Conservation (phyloP, 2,329 filamentous ascomycete species). For the Cryphonectria parasitica region DNA sequence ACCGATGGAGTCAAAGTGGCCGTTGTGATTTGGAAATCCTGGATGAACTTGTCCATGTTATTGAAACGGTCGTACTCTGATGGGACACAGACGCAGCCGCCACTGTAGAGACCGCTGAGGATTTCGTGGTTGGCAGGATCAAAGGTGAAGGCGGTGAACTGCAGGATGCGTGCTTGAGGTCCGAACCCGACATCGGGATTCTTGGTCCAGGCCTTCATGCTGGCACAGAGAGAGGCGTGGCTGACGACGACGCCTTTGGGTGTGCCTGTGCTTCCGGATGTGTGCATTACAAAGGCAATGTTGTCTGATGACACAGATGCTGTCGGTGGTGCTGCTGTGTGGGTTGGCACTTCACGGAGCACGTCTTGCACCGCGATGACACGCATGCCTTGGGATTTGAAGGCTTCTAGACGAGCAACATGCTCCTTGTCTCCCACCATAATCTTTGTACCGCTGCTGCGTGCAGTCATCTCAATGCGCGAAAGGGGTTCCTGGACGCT, state of each 20-base stretch:
- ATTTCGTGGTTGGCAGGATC: slow-evolving; percentile 60
- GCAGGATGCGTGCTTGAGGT: slow-evolving; percentile 47
- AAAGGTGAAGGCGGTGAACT: slow-evolving; percentile 58
- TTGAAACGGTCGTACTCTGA: slow-evolving; percentile 40
- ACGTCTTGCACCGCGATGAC: neutral
- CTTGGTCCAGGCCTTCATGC: slow-evolving; percentile 46
- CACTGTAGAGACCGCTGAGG: slow-evolving; percentile 49
- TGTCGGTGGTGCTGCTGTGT: slow-evolving; percentile 16
- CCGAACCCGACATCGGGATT: slow-evolving; percentile 47
- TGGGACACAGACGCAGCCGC: slow-evolving; percentile 21
- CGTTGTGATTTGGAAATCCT: slow-evolving; percentile 28
- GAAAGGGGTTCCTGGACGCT: slow-evolving; percentile 21
- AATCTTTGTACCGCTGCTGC: neutral
- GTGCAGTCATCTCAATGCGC: neutral
- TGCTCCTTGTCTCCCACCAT: neutral
- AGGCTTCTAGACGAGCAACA: neutral
- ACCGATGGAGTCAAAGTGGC: slow-evolving; percentile 35
- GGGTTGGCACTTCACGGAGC: slow-evolving; percentile 12
- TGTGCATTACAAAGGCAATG: slow-evolving; percentile 65
- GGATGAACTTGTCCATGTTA: slow-evolving; percentile 38
- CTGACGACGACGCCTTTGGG: slow-evolving; percentile 67
- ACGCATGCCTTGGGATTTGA: neutral
- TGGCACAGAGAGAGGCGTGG: slow-evolving; percentile 45
- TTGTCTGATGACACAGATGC: slow-evolving; percentile 6
- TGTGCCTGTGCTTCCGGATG: slow-evolving; percentile 71